These are phyloP conservation scores for Incumbomyces lentus DNA, from an alignment of 2,329 filamentous ascomycete genomes.

Conservation along the genomic window DNA sequence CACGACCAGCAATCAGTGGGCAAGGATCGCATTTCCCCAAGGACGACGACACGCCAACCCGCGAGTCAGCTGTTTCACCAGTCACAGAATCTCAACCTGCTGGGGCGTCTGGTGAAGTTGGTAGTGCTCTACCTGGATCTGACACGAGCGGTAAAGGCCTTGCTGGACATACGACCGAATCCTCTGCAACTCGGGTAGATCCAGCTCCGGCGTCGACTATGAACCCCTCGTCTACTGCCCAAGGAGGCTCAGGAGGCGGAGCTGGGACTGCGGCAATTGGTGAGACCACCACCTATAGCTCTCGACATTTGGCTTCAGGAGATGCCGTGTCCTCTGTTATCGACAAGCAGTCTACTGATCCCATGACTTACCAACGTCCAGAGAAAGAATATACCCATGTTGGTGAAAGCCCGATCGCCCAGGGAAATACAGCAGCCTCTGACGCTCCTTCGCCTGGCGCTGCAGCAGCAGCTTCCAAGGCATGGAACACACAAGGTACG, in stretches of 20 bases:
- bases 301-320: constrained; percentile 11
- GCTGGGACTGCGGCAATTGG: constrained; percentile 11
- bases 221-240: neutral
- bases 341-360: constrained; percentile 15
- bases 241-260: neutral
- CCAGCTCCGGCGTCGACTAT: neutral
- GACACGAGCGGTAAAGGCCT: neutral
- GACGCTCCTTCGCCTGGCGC: neutral
- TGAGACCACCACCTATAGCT: constrained; percentile 18
- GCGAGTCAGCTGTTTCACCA: neutral
- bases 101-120: neutral
- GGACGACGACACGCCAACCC: neutral
- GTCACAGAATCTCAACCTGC: neutral
- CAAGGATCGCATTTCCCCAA: constrained; percentile 18
- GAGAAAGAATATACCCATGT: constrained; percentile 5
- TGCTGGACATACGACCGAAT: neutral
- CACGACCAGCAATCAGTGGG: constrained; percentile 1
- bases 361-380: constrained; percentile 16
- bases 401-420: neutral
- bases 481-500: too few relatives aligned
- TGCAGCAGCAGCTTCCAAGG: too few relatives aligned
- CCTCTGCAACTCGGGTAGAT: neutral
- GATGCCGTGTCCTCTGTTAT: constrained; percentile 14
- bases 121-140: neutral
- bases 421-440: neutral